Evolutionary conservation across 2,329 filamentous ascomycete species (phyloP).

Genomic region (Calycina marina): DNA sequence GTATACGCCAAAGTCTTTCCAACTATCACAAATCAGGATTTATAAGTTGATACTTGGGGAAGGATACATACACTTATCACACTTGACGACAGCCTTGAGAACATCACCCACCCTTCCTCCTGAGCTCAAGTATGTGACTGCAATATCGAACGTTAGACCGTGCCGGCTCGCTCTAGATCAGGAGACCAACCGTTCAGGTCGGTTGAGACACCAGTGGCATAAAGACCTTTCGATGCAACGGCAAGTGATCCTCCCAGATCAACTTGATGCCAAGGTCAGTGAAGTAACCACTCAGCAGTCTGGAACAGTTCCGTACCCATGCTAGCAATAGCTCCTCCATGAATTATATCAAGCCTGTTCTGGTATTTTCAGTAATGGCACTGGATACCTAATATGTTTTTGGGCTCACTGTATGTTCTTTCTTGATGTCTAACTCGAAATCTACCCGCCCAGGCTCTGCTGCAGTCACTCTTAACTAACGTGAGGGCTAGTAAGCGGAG

Average conservation of each 20-base stretch:
- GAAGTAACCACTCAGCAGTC: neutral
- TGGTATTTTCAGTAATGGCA: no score
- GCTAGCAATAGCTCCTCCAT: slow-evolving; percentile 66
- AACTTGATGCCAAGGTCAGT: slow-evolving; percentile 24
- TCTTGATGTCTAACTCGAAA: slow-evolving; percentile 61
- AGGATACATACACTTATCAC: slow-evolving; percentile 40
- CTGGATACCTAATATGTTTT: no score
- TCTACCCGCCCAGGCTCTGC: slow-evolving; percentile 54
- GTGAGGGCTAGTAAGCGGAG: no score
- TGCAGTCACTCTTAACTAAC: slow-evolving; percentile 53
- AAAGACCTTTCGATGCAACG: slow-evolving; percentile 48
- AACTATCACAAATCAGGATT: slow-evolving; percentile 26
- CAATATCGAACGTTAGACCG: no score
- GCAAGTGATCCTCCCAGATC: slow-evolving; percentile 51
- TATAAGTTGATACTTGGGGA: neutral
- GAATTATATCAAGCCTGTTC: slow-evolving; percentile 65
- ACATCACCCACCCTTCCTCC: slow-evolving; percentile 43
- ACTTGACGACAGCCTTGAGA: slow-evolving; percentile 39
- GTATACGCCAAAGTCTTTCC: slow-evolving; percentile 51
- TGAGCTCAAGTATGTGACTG: slow-evolving; percentile 48
- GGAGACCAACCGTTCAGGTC: slow-evolving; percentile 45
- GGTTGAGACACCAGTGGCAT: slow-evolving; percentile 48
- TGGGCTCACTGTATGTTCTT: slow-evolving; percentile 55
- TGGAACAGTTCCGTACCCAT: slow-evolving; percentile 27
- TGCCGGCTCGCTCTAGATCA: no score